A percentile compares a stretch with the other conserved stretches of the same genome.
Conservation (phyloP, 495 filamentous ascomycete genomes). For the Staphylotrichum longicolle region DNA sequence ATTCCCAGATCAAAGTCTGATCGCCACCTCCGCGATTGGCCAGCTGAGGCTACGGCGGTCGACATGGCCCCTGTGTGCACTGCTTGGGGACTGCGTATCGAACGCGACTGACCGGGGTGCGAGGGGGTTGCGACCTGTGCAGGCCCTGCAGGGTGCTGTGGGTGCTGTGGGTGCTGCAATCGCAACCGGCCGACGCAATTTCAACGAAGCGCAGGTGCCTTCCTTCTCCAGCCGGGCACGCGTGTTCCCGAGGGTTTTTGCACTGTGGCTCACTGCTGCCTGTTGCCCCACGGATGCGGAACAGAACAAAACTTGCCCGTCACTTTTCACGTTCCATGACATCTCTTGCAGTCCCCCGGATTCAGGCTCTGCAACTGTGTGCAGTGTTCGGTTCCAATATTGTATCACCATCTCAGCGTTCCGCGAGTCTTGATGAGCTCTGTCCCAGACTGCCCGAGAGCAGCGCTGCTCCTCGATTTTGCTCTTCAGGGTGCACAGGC, state of each 20-base stretch:
- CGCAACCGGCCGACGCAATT: conserved; percentile 1
- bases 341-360: too few relatives aligned
- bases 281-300: not conserved
- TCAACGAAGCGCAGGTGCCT: not conserved
- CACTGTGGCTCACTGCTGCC: not conserved
- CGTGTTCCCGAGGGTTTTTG: not conserved
- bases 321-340: not conserved
- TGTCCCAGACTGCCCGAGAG: too few relatives aligned
- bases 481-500: too few relatives aligned
- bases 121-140: conserved; percentile 7
- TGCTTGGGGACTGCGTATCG: conserved; percentile 13
- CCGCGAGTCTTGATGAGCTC: too few relatives aligned
- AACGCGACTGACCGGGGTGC: conserved; percentile 1
- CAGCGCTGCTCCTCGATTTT: too few relatives aligned
- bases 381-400: too few relatives aligned
- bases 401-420: too few relatives aligned
- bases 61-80: conserved; percentile 17
- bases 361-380: too few relatives aligned
- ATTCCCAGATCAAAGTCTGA: conserved; percentile 40
- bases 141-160: not conserved
- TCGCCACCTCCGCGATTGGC: conserved; percentile 37
- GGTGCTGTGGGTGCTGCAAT: not conserved
- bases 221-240: not conserved
- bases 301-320: not conserved
- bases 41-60: conserved; percentile 26